A percentile compares a stretch with the other conserved stretches of the same genome.
phyloP scores from a whole-genome alignment of 2,329 filamentous ascomycete genomes.

The Cladobotryum mycophilum region DNA sequence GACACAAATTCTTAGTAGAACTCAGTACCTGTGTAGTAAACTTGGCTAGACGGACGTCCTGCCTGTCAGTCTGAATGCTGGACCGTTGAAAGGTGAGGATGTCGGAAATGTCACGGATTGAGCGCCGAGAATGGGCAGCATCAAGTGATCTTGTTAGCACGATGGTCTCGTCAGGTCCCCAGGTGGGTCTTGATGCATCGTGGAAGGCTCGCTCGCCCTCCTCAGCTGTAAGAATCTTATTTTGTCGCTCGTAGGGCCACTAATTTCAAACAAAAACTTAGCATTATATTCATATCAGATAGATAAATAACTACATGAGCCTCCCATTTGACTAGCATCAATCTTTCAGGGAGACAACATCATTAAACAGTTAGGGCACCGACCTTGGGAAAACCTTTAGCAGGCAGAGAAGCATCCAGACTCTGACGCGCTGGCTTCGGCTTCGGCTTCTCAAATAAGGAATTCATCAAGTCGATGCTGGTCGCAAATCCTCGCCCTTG shows the following conservation, averaged over 20 bases:
- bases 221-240: conserved; percentile 62
- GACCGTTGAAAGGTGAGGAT: conserved; percentile 29
- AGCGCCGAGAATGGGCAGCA: conserved; percentile 34
- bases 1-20: neutral
- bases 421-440: conserved; percentile 53
- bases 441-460: conserved; percentile 73
- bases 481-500: conserved; percentile 68
- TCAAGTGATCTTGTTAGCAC: conserved; percentile 45
- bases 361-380: conserved; percentile 49
- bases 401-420: conserved; percentile 43
- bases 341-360: conserved; percentile 14
- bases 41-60: conserved; percentile 59
- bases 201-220: conserved; percentile 63
- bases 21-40: conserved; percentile 48
- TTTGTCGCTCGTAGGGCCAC: conserved; percentile 81
- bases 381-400: conserved; percentile 79
- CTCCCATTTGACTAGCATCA: conserved; percentile 20
- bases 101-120: conserved; percentile 20
- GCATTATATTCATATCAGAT: conserved; percentile 33
- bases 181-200: conserved; percentile 68
- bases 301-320: conserved; percentile 28
- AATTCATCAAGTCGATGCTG: conserved; percentile 95
- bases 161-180: conserved; percentile 68
- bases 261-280: conserved; percentile 48
- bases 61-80: conserved; percentile 55